Evolutionary conservation across 768 basidiomycete genomes (phyloP).

Genomic region (Lentinula raphanica): DNA sequence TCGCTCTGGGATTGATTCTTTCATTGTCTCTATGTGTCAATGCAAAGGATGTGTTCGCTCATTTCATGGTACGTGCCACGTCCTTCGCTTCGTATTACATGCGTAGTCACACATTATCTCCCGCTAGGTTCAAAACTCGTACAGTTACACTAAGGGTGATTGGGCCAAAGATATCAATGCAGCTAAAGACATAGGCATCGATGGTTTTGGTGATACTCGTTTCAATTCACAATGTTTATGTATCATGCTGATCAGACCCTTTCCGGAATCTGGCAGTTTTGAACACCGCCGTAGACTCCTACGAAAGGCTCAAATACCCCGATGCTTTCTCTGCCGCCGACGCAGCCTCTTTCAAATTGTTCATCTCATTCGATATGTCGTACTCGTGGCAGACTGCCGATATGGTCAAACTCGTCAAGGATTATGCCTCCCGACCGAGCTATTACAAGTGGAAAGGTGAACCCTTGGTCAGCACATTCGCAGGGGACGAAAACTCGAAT

Average conservation of each 20-base stretch:
- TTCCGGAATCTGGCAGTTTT: slow-evolving; percentile 18
- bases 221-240: neutral
- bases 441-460: slow-evolving; percentile 20
- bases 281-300: slow-evolving; percentile 20
- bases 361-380: slow-evolving; percentile 33
- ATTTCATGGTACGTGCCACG: neutral
- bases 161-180: slow-evolving; percentile 20
- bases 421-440: slow-evolving; percentile 24
- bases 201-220: slow-evolving; percentile 20
- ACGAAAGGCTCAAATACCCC: slow-evolving; percentile 22
- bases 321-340: slow-evolving; percentile 30
- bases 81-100: no score
- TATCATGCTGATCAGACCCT: neutral
- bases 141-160: slow-evolving; percentile 12
- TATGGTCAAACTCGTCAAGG: slow-evolving; percentile 19
- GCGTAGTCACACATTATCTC: neutral
- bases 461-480: slow-evolving; percentile 31
- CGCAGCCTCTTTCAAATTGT: slow-evolving; percentile 27
- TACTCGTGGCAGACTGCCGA: slow-evolving; percentile 13
- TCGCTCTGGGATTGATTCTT: neutral
- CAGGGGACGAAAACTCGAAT: slow-evolving; percentile 28
- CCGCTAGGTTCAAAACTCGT: slow-evolving; percentile 19
- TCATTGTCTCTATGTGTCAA: neutral
- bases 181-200: slow-evolving; percentile 19
- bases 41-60: neutral